A percentile compares a stretch with the other conserved stretches of the same genome.
These are phyloP conservation scores for Suaeda aralocaspica DNA, from an alignment of 148 eudicot species.

Conservation along the genomic window DNA sequence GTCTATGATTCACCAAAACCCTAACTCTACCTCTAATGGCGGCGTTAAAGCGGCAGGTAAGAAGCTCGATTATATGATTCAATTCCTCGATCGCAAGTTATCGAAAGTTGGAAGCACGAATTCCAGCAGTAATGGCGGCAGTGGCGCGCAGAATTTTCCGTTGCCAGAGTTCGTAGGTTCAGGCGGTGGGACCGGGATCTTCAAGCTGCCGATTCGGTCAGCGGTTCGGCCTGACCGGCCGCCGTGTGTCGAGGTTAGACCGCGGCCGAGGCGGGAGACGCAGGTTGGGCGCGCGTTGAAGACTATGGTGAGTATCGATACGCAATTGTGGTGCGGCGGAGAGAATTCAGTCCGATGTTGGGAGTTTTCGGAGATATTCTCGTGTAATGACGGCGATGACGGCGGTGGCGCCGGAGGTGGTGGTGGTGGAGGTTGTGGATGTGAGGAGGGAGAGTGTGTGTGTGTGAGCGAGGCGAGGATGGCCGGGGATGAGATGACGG, in stretches of 20 bases:
- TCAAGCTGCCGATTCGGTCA: constrained; percentile 44
- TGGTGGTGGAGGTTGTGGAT: constrained; percentile 11
- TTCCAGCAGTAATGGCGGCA: background rate
- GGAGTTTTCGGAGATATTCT: constrained; percentile 49
- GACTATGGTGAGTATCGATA: constrained; percentile 34
- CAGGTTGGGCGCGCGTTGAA: constrained; percentile 57
- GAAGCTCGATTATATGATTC: constrained; percentile 82
- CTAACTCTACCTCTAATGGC: constrained; percentile 21
- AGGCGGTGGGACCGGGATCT: constrained; percentile 54
- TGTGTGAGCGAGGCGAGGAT: constrained; percentile 13
- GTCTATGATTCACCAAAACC: background rate
- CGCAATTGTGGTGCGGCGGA: constrained; percentile 75
- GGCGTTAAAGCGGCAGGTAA: constrained; percentile 43
- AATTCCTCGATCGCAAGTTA: constrained; percentile 68
- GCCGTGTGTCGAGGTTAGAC: constrained; percentile 68
- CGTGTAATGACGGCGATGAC: constrained; percentile 8
- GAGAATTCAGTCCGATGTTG: constrained; percentile 66
- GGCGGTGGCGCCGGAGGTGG: constrained; percentile 23
- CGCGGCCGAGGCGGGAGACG: constrained; percentile 67
- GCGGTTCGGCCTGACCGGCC: constrained; percentile 68
- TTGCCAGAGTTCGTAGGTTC: constrained; percentile 61
- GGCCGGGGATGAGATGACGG: constrained; percentile 60
- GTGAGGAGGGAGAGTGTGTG: constrained; percentile 25
- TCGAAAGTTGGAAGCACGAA: constrained; percentile 20
- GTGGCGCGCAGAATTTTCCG: background rate